These are phyloP conservation scores for Pseudogymnoascus sp. DNA, from an alignment of 2,329 filamentous ascomycete genomes.

Conservation along the genomic window DNA sequence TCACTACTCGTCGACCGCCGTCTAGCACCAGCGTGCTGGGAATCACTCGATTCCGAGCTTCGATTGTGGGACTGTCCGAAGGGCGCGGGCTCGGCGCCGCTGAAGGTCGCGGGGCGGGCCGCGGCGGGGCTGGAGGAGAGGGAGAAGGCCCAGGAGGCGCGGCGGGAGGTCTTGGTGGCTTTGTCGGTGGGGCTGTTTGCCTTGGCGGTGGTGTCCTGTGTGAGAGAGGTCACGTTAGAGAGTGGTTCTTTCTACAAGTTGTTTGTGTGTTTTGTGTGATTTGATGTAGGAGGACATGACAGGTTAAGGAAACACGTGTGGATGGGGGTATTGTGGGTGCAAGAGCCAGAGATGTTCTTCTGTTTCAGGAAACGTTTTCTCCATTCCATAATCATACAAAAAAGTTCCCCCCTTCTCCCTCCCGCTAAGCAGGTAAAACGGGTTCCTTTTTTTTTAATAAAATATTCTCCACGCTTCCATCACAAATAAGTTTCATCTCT, in stretches of 20 bases:
- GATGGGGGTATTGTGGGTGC: background rate
- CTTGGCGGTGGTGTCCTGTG: background rate
- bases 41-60: background rate
- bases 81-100: background rate
- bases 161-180: background rate
- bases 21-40: background rate
- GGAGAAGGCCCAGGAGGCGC: background rate
- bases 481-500: background rate
- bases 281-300: background rate
- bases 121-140: background rate
- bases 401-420: background rate
- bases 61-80: background rate
- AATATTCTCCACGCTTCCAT: background rate
- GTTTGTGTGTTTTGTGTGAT: background rate
- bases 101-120: background rate
- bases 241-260: background rate
- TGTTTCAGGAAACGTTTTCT: background rate
- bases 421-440: slow-evolving; percentile 5
- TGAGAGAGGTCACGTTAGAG: background rate
- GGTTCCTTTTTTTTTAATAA: background rate
- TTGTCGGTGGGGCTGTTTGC: background rate
- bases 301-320: background rate
- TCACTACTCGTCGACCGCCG: background rate
- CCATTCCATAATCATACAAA: slow-evolving; percentile 7
- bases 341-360: background rate